A percentile compares a stretch with the other conserved stretches of the same genome.
phyloP scores from a whole-genome alignment of 352 stramenopile species.

The Pythium diclinum region DNA sequence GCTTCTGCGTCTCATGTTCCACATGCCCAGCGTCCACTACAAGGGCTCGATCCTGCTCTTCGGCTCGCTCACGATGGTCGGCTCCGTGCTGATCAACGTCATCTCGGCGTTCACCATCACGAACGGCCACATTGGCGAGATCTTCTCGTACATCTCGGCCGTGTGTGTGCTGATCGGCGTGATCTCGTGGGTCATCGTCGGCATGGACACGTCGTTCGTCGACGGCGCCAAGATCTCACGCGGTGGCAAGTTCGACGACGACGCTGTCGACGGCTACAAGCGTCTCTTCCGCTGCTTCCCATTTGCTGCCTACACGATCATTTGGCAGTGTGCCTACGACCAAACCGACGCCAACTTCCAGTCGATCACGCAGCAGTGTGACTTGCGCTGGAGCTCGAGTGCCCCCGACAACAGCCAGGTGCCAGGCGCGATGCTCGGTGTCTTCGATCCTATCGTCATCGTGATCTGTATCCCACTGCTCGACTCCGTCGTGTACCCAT shows the following conservation, averaged over 20 bases:
- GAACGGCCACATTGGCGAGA: slow-evolving; percentile 33
- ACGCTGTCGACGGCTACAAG: slow-evolving; percentile 50
- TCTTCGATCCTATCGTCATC: slow-evolving; percentile 36
- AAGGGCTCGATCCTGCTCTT: slow-evolving; percentile 36
- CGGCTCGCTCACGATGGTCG: slow-evolving; percentile 36
- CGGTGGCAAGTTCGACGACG: slow-evolving; percentile 41
- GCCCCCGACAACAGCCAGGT: slow-evolving; percentile 40
- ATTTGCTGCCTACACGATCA: slow-evolving; percentile 56
- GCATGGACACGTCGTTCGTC: slow-evolving; percentile 46
- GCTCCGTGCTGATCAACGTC: slow-evolving; percentile 54
- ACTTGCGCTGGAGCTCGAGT: slow-evolving; percentile 43
- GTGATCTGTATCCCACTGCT: slow-evolving; percentile 36
- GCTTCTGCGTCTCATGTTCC: slow-evolving; percentile 38
- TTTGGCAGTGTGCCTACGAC: slow-evolving; percentile 64
- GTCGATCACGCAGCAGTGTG: slow-evolving; percentile 64
- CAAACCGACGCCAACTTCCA: slow-evolving; percentile 69
- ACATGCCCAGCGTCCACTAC: slow-evolving; percentile 27
- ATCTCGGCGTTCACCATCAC: slow-evolving; percentile 47
- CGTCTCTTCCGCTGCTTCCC: slow-evolving; percentile 48
- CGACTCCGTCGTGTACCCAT: slow-evolving; percentile 33
- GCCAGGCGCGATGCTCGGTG: slow-evolving; percentile 45
- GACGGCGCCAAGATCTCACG: slow-evolving; percentile 37
- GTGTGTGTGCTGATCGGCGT: slow-evolving; percentile 34
- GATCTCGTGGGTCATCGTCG: slow-evolving; percentile 47
- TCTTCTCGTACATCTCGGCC: slow-evolving; percentile 50